phyloP scores from a whole-genome alignment of 2,329 filamentous ascomycete species.

The Dothidotthia symphoricarpi region DNA sequence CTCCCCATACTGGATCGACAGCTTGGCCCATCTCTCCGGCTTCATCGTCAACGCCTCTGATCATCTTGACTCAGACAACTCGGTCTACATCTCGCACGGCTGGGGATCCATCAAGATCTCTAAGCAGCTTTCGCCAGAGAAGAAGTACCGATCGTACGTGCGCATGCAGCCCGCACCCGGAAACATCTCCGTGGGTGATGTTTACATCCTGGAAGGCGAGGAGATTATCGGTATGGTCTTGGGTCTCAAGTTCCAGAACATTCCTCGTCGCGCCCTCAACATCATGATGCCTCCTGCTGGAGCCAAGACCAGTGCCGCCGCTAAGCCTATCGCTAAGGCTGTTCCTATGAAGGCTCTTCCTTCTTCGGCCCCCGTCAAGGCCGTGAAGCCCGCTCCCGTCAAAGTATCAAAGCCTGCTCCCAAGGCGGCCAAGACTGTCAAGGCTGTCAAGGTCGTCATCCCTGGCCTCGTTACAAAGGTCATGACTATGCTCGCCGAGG shows the following conservation, averaged over 20 bases:
- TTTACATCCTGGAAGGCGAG: slow-evolving; percentile 60
- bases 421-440: slow-evolving; percentile 52
- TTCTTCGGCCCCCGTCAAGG: slow-evolving; percentile 33
- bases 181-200: slow-evolving; percentile 59
- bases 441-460: slow-evolving; percentile 50
- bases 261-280: slow-evolving; percentile 65
- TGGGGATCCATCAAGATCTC: slow-evolving; percentile 61
- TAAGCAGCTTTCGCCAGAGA: slow-evolving; percentile 51
- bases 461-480: slow-evolving; percentile 53
- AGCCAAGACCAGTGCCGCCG: slow-evolving; percentile 32
- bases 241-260: slow-evolving; percentile 65
- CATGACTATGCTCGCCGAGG: slow-evolving; percentile 65
- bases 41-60: slow-evolving; percentile 62
- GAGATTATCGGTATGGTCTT: slow-evolving; percentile 59
- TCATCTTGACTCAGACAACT: slow-evolving; percentile 57
- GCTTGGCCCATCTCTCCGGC: slow-evolving; percentile 57
- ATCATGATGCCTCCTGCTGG: slow-evolving; percentile 64
- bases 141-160: slow-evolving; percentile 60
- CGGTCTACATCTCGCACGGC: slow-evolving; percentile 62
- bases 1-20: slow-evolving; percentile 61
- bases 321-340: slow-evolving; percentile 34
- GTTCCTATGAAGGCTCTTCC: slow-evolving; percentile 40
- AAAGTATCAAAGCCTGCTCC: slow-evolving; percentile 54
- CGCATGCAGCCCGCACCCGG: slow-evolving; percentile 59
- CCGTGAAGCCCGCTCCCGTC: slow-evolving; percentile 27